Evolutionary conservation across 495 filamentous ascomycete genomes (phyloP).

Genomic region (Physcia stellaris): DNA sequence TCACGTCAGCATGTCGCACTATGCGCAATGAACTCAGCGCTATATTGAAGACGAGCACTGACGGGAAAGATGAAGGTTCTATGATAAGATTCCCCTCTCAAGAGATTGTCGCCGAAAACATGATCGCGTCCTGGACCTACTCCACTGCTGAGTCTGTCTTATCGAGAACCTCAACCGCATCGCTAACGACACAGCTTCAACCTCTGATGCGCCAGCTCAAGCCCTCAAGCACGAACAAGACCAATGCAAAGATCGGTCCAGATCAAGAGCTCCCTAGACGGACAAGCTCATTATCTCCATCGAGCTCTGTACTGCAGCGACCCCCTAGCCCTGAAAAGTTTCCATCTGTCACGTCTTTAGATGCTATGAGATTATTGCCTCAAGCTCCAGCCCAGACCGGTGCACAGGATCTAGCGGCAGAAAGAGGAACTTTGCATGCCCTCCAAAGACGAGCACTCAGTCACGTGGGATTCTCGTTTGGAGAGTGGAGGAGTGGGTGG

Average conservation of each 20-base stretch:
- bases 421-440: constrained; percentile 66
- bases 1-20: constrained; percentile 60
- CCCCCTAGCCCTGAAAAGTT: constrained; percentile 1
- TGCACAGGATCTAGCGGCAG: constrained; percentile 68
- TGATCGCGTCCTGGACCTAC: constrained; percentile 78
- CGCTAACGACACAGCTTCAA: constrained; percentile 23
- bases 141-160: constrained; percentile 65
- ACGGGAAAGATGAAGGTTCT: constrained; percentile 7
- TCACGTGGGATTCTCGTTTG: constrained; percentile 38
- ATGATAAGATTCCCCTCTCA: background rate
- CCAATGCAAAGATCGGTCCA: constrained; percentile 35
- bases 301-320: constrained; percentile 5
- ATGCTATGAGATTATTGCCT: constrained; percentile 7
- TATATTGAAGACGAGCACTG: background rate
- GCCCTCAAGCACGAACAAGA: constrained; percentile 9
- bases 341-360: constrained; percentile 4
- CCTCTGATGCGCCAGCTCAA: constrained; percentile 10
- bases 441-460: constrained; percentile 68
- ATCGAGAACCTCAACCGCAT: constrained; percentile 57
- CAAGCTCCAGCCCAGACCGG: constrained; percentile 41
- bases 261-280: constrained; percentile 27
- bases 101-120: constrained; percentile 54
- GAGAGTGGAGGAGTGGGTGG: background rate
- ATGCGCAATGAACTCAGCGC: constrained; percentile 49
- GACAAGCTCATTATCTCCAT: constrained; percentile 28